Base-by-base conservation (phyloP, 2,329 filamentous ascomycete genomes). In the Fonsecaea nubica region DNA sequence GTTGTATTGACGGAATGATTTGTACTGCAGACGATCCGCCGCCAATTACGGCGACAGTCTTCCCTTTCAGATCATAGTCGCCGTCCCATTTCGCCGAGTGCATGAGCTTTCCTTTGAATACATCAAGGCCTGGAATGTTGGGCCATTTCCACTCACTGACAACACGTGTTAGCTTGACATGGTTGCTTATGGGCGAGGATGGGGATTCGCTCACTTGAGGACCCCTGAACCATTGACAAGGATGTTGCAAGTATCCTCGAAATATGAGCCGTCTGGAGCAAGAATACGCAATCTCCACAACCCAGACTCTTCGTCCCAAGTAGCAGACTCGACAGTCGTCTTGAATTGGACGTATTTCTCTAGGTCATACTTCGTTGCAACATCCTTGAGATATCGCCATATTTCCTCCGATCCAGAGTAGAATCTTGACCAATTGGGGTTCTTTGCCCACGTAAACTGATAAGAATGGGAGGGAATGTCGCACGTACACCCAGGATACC, bases 41-140 rank as follows among this genome's bases (percentile, higher is more conserved):
- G 13, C 86, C 86, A 58, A 88, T 82, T 12, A 87, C 74, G 6
- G 82, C 81, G 30, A 86, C 83, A 9, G 77, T 77, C 68, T 85
- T 85, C 35, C 77, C 81, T 2, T 73, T 74, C 9, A 86, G 74
- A 18, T 84, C 79, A 12, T 85, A 77, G 30, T 82, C 78, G 5
- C 83, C 74, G 1, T 85, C 81, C 86, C 86, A 89, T 50, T 81
- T 78, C 1, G 86, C 83, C 0, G 84, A 84, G 72, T 89, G 86
- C 58, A 87, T 79, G 4, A 87, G 75, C 10, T 77, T 74, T 10
- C 86, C 86, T 61, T 80, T 76, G 76, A 87, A 89, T n/a, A 76
- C 77, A 1, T 81, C 72, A 0, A 84, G 67, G 0, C 86, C 86
- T 0, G 82, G 80, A 21, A 88, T 81, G 18, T 81, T 79, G 0